Conservation (phyloP, 495 filamentous ascomycete species). For the Physcia stellaris region DNA sequence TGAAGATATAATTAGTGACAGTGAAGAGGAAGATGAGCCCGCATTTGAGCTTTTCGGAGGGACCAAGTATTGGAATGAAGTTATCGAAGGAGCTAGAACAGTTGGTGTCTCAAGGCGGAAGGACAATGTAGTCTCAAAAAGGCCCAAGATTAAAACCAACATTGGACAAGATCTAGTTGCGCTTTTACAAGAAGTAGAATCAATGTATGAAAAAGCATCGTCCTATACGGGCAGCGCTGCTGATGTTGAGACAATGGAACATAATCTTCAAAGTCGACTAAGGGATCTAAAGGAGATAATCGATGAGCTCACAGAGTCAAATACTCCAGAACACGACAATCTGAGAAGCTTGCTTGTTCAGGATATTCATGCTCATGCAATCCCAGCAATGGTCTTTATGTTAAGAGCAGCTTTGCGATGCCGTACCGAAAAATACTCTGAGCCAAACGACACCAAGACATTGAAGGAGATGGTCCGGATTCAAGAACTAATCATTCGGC, state of each 20-base stretch:
- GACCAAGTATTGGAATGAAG: not conserved
- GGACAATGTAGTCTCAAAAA: not conserved
- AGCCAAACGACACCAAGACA: constrained; percentile 1
- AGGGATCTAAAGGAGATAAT: not conserved
- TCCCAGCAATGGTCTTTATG: constrained; percentile 8
- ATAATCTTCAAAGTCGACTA: not conserved
- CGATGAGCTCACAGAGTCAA: not conserved
- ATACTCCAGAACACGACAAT: not conserved
- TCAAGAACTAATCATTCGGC: constrained; percentile 1
- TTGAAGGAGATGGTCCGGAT: constrained; percentile 10
- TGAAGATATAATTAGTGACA: too few relatives aligned
- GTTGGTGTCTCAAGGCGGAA: not conserved
- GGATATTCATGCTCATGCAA: constrained; percentile 12
- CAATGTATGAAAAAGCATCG: not conserved
- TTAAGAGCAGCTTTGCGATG: constrained; percentile 4
- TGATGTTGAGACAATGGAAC: not conserved
- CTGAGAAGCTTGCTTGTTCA: constrained; percentile 4
- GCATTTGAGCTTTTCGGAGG: not conserved
- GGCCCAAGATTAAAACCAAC: not conserved
- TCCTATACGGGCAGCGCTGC: not conserved
- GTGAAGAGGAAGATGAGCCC: too few relatives aligned
- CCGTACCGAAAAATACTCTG: not conserved
- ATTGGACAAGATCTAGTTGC: not conserved
- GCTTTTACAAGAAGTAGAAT: not conserved
- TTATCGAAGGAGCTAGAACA: not conserved